These are phyloP conservation scores for Boletus smithii DNA, from an alignment of 1,284 basidiomycete genomes.

Conservation along the genomic window DNA sequence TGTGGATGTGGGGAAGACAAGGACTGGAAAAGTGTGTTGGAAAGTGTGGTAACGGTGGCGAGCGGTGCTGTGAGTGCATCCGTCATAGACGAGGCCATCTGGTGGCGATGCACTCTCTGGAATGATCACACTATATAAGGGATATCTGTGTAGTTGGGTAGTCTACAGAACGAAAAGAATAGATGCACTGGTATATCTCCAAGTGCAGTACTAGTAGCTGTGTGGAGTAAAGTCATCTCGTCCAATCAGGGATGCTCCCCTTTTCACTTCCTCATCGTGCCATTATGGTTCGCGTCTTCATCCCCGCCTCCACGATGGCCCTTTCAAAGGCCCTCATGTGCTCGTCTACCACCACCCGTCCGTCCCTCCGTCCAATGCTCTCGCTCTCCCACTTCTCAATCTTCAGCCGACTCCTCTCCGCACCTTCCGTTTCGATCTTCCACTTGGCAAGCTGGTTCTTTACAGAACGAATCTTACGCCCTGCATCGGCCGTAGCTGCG, in stretches of 20 bases:
- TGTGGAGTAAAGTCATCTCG: no score
- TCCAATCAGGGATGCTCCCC: no score
- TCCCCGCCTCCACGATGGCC: slow-evolving; percentile 63
- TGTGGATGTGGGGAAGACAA: slow-evolving; percentile 56
- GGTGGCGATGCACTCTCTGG: background rate
- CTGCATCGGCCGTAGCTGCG: slow-evolving; percentile 76
- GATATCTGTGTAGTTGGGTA: no score
- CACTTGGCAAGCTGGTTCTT: slow-evolving; percentile 78
- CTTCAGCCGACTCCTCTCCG: slow-evolving; percentile 66
- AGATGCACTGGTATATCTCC: no score
- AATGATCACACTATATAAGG: no score
- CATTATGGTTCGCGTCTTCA: slow-evolving; percentile 76
- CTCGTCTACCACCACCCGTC: slow-evolving; percentile 66
- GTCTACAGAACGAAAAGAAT: slow-evolving; percentile 30
- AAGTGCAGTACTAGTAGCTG: no score
- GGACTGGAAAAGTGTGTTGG: slow-evolving; percentile 67
- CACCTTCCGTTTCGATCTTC: slow-evolving; percentile 76
- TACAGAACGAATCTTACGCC: slow-evolving; percentile 73
- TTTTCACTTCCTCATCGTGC: slow-evolving; percentile 41
- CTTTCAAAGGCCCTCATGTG: slow-evolving; percentile 70
- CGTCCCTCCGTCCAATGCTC: slow-evolving; percentile 44
- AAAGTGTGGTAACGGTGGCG: slow-evolving; percentile 57
- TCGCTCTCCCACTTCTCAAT: slow-evolving; percentile 78
- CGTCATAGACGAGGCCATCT: slow-evolving; percentile 40
- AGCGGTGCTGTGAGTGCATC: slow-evolving; percentile 61